Base-by-base conservation (phyloP, 164 flowering plant species). In the Vitis amurensis region DNA sequence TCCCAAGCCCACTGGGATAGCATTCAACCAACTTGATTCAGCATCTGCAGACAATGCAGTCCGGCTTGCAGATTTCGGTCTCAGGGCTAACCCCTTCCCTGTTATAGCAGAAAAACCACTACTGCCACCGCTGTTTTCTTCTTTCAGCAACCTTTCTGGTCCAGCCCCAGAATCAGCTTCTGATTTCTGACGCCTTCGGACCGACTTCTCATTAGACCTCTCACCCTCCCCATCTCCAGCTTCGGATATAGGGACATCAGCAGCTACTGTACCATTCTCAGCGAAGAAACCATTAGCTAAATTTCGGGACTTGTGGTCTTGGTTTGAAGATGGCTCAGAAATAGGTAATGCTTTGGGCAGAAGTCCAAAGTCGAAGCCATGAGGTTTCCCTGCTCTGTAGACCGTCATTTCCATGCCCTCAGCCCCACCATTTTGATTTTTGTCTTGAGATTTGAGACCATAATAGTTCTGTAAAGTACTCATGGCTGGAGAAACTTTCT, bases 401-500 rank as follows among this genome's bases (percentile, higher is more conserved):
- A 76, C 61, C 15, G 82, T 73, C 83, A 83, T 80, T 56, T 80
- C 84, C 11, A 53, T 70, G 15, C 71, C 85, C 66, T 74, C 81
- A 37, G 70, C 51, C 47, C 59, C 23, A 60, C 48, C 64, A 44
- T 64, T 71, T 8, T 27, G 29, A 51, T 30, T 67, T 64, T 37
- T 37, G 44, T 37, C 44, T 37, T 68, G 59, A 50, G 80, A 64
- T 60, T 56, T 67, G 11, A 82, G 80, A 31, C 86, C 86, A 71
- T 82, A 82, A 67, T 71, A 80, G 4, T 64, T 72, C 53, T 78
- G 86, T 58, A 82, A 61, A 19, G 74, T 73, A 69, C 56, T 67
- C 86, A 82, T 82, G 53, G 86, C 83, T 59, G 74, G 68, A 66
- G 86, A 76, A 61, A 69, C 77, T 57, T 73, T 75, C 53, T 31